These are phyloP conservation scores for Salix exigua DNA, from an alignment of 345 rosid species.

Conservation along the genomic window DNA sequence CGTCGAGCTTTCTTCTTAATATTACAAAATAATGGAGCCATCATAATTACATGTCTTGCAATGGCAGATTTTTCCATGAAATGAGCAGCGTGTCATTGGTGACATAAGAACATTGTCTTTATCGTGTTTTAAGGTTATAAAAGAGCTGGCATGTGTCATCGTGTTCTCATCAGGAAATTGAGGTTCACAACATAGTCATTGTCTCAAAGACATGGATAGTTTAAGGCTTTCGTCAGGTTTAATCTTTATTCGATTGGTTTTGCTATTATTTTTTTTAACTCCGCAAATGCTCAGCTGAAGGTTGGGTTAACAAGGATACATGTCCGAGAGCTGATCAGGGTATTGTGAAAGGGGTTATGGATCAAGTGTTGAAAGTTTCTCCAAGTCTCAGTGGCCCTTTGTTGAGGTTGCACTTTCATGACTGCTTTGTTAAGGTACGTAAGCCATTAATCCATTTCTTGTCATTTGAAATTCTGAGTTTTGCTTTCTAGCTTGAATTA, in stretches of 20 bases:
- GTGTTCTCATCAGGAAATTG: not conserved
- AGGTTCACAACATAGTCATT: not conserved
- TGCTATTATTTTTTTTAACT: constrained; percentile 19
- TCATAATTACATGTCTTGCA: not conserved
- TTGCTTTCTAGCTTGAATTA: not conserved
- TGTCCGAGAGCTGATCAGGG: constrained; percentile 54
- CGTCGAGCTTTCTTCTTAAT: not conserved
- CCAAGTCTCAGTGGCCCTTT: constrained; percentile 54
- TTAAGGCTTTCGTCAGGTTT: constrained; percentile 24
- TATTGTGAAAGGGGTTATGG: constrained; percentile 30
- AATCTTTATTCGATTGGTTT: constrained; percentile 19
- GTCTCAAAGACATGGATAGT: constrained; percentile 23
- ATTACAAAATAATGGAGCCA: not conserved
- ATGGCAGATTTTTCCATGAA: not conserved
- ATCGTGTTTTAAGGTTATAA: not conserved
- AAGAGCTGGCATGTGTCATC: not conserved
- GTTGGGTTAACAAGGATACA: constrained; percentile 50
- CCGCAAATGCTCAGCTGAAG: constrained; percentile 38
- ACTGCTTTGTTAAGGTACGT: constrained; percentile 69
- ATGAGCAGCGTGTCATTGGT: not conserved
- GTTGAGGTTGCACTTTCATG: constrained; percentile 76
- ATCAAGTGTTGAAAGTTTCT: constrained; percentile 32
- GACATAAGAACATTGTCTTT: no score
- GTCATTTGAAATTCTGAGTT: not conserved
- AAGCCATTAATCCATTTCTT: not conserved